Conservation (phyloP, 2,329 filamentous ascomycete genomes). For the Septoria linicola region DNA sequence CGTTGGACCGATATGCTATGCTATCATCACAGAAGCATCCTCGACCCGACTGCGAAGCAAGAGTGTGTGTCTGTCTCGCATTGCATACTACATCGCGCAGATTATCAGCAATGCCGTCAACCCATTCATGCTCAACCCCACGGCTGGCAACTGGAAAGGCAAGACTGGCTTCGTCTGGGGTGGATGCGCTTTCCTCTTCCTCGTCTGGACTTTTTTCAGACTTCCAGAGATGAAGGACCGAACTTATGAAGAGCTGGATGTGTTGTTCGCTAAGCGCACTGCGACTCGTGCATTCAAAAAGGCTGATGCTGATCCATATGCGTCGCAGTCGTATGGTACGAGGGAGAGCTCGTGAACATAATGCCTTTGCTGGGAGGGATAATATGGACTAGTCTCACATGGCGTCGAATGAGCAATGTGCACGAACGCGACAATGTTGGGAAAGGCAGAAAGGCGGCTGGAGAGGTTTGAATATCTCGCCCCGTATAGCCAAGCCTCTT, state of each 20-base stretch:
- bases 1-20: slow-evolving; percentile 37
- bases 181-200: slow-evolving; percentile 34
- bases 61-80: slow-evolving; percentile 35
- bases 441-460: no score
- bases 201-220: slow-evolving; percentile 41
- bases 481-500: no score
- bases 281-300: slow-evolving; percentile 37
- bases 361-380: no score
- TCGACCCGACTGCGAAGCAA: slow-evolving; percentile 35
- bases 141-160: slow-evolving; percentile 35
- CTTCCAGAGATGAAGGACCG: slow-evolving; percentile 43
- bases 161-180: slow-evolving; percentile 46
- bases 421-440: no score
- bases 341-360: no score
- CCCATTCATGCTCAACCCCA: slow-evolving; percentile 42
- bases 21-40: slow-evolving; percentile 36
- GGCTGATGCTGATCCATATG: slow-evolving; percentile 27
- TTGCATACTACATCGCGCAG: slow-evolving; percentile 33
- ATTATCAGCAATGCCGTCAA: slow-evolving; percentile 38
- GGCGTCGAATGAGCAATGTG: no score
- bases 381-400: no score
- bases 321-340: no score
- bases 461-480: no score
- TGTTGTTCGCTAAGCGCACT: slow-evolving; percentile 42
- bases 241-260: slow-evolving; percentile 45